Base-by-base conservation (phyloP, 2,329 filamentous ascomycete genomes). In the Penicillium corylophilum region DNA sequence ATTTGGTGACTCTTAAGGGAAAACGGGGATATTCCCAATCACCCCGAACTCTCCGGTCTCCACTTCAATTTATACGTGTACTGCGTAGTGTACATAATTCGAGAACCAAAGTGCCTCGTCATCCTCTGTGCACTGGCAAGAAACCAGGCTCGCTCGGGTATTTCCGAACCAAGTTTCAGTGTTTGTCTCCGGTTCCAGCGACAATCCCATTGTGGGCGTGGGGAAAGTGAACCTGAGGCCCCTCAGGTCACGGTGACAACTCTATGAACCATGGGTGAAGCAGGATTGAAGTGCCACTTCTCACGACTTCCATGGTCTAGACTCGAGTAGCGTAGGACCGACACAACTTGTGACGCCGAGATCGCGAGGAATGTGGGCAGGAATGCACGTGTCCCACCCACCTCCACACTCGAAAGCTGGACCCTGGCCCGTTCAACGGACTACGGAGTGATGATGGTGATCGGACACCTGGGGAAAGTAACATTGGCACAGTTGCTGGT, bases 351-450 rank as follows among this genome's bases (percentile, higher is more conserved):
- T 42, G 41, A 56, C 51, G 45, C 48, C 49, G 46, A 47, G 51
- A 51, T 51, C 26, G 40, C 54, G 45, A 47, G 26, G 54, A 56
- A 56, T 56, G 54, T 35, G 28, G 48, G 9, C 18, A 31, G 43
- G 54, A 56, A 56, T 54, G 51, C 51, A 56, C 46, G 46, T 53
- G 54, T 54, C 51, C 54, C 48, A 51, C 44, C 26, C 35, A 29
- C 23, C 42, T 50, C 48, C 48, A 46, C 48, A 35, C 20, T 13
- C 13, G 46, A 22, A 44, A 26, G 23, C 39, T 41, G 13, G 6
- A 16, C 23, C 18, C 3, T 13, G 24, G n/a, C n/a, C n/a, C n/a
- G n/a, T n/a, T n/a, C n/a, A n/a, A n/a, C n/a, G n/a, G n/a, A n/a
- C n/a, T n/a, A n/a, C n/a, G n/a, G n/a, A n/a, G n/a, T n/a, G n/a